phyloP scores from a whole-genome alignment of 345 rosid genomes.

The Eucalyptus decipiens region DNA sequence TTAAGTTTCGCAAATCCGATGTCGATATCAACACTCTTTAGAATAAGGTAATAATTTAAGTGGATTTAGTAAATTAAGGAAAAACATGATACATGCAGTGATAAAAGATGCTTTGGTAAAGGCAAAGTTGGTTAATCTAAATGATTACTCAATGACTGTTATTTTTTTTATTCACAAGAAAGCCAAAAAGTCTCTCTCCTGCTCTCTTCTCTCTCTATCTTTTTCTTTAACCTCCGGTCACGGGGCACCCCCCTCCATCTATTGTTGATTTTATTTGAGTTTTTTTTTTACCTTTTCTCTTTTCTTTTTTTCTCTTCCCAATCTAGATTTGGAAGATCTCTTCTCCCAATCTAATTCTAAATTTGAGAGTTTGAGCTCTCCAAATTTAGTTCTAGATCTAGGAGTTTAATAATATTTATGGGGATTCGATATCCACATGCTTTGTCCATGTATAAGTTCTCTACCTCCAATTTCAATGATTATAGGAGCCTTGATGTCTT shows the following conservation, averaged over 20 bases:
- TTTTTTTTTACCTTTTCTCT: too few relatives aligned
- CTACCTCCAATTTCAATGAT: not conserved
- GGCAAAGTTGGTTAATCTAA: not conserved
- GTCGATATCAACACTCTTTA: not conserved
- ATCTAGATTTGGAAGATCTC: not conserved
- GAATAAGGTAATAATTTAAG: not conserved
- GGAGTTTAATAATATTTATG: too few relatives aligned
- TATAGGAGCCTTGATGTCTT: accelerated
- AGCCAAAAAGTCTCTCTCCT: not conserved
- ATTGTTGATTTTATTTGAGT: not conserved
- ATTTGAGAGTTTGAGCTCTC: not conserved
- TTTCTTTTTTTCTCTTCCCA: not conserved
- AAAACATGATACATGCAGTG: not conserved
- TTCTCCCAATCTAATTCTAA: not conserved
- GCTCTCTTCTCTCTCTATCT: not conserved
- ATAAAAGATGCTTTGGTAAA: not conserved
- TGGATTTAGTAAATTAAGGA: not conserved
- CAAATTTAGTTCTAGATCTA: too few relatives aligned
- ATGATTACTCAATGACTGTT: not conserved
- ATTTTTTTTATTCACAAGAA: not conserved
- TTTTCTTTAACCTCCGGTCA: too few relatives aligned
- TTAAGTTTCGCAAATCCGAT: not conserved
- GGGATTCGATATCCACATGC: not conserved
- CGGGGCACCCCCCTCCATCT: not conserved
- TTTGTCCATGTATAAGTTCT: not conserved